Evolutionary conservation across 768 basidiomycete species (phyloP).

Genomic region (Termitomyces sp.): DNA sequence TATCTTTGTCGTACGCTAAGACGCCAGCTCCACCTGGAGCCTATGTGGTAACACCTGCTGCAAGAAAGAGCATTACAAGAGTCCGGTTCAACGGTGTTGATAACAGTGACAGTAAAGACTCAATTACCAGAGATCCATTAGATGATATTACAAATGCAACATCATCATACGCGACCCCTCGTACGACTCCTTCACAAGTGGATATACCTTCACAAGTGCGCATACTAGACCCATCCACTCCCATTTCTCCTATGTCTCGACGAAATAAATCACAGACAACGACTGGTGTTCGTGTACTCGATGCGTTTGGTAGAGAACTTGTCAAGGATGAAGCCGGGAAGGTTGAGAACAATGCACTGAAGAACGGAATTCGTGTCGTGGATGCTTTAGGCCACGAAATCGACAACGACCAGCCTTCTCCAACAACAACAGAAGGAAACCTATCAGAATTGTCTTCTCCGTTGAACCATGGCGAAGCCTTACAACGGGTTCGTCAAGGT

Average conservation of each 20-base stretch:
- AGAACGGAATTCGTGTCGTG: conserved; percentile 48
- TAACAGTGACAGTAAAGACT: conserved; percentile 1
- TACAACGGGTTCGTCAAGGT: conserved; percentile 52
- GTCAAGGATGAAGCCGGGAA: conserved; percentile 4
- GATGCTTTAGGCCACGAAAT: conserved; percentile 68
- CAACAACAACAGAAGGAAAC: conserved; percentile 1
- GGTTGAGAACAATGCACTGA: conserved; percentile 15
- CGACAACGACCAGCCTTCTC: conserved; percentile 20
- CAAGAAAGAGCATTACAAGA: conserved; percentile 55
- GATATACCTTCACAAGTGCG: not conserved
- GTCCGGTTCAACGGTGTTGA: conserved; percentile 60
- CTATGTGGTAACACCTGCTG: conserved; percentile 55
- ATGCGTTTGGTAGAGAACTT: conserved; percentile 58
- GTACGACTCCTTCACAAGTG: not conserved
- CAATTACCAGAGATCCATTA: conserved; percentile 2
- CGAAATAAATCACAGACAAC: conserved; percentile 37
- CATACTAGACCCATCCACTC: conserved; percentile 14
- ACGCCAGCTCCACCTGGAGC: conserved; percentile 70
- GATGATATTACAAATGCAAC: conserved; percentile 5
- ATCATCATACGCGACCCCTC: not conserved
- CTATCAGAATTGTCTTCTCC: conserved; percentile 16
- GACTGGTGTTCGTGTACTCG: conserved; percentile 56
- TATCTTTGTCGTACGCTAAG: conserved; percentile 37
- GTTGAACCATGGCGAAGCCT: conserved; percentile 41
- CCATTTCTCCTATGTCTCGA: conserved; percentile 12